A percentile compares a stretch with the other conserved stretches of the same genome.
Evolutionary conservation across 2,329 filamentous ascomycete species (phyloP).

Genomic region (Cytospora mali): DNA sequence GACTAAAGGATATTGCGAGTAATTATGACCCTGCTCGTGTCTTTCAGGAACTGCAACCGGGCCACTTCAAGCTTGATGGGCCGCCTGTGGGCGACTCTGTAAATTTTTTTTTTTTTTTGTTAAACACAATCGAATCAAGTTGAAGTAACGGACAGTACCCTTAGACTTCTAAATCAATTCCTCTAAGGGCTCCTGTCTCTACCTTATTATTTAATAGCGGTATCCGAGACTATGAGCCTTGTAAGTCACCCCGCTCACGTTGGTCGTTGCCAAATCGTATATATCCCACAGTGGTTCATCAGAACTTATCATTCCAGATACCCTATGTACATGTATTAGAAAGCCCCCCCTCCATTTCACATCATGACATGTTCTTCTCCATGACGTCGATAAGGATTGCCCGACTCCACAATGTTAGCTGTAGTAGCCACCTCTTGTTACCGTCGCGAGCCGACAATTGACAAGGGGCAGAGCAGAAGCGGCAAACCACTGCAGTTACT

Average conservation of each 20-base stretch:
- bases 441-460: neutral
- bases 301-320: neutral
- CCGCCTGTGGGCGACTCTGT: slow-evolving; percentile 23
- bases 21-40: slow-evolving; percentile 41
- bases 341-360: too few relatives aligned
- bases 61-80: slow-evolving; percentile 36
- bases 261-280: neutral
- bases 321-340: too few relatives aligned
- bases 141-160: neutral
- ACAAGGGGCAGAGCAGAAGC: neutral
- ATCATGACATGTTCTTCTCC: too few relatives aligned
- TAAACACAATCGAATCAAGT: neutral
- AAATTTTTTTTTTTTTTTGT: slow-evolving; percentile 23
- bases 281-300: neutral
- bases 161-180: too few relatives aligned
- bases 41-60: slow-evolving; percentile 39
- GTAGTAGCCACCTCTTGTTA: neutral
- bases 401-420: neutral
- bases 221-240: neutral
- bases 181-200: too few relatives aligned
- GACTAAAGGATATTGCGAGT: slow-evolving; percentile 34
- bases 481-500: neutral
- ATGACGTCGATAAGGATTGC: too few relatives aligned
- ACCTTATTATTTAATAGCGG: neutral
- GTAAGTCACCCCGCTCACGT: too few relatives aligned